Base-by-base conservation (phyloP, 1,139 yeast genomes). In the Candida gigantensis region DNA sequence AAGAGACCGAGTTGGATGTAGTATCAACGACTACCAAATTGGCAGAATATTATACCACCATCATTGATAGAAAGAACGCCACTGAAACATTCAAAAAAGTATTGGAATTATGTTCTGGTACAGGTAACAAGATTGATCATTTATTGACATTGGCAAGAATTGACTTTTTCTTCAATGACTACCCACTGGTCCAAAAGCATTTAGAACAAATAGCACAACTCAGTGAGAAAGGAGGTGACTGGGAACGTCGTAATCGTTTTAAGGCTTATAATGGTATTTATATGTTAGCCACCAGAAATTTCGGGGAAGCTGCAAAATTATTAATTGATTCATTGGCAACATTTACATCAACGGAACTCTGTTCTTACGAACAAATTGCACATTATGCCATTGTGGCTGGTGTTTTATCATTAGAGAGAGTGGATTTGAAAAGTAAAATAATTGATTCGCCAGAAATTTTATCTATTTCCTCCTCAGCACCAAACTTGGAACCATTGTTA, bases 161-260 rank as follows among this genome's bases (percentile, higher is more conserved):
- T 42, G 97, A 95, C 16, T 83, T 89, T 55, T 90, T 92, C 63
- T 92, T 77, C 59, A 81, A 81, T 54, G 96, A 92, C 64, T 82
- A 80, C 54, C 65, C 68, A 10, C 78, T 77, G 48, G 85, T 86
- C 30, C 76, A 81, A 41, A 80, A 81, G 52, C 82, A 84, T 55
- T 74, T 94, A 52, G 95, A 84, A 40, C 82, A 82, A 49, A 79
- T 84, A 27, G 80, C 84, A 54, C 58, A 68, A 29, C 69, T 87
- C 56, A 88, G 92, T 53, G 98, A 92, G 53, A 84, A 88, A 54
- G 98, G 98, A 36, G 98, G 98, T 42, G 99, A 92, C 60, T 92
- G 99, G 98, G 98, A 94, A 65, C 86, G 98, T 61, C 81, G 96
- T 56, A 92, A 94, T 66, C 73, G 96, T 51, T 88, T 79, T 70